Evolutionary conservation across 805 yeast species (phyloP), one percentile per base, ranked within the genome.

Genomic region (Kodamaea leandrae): DNA sequence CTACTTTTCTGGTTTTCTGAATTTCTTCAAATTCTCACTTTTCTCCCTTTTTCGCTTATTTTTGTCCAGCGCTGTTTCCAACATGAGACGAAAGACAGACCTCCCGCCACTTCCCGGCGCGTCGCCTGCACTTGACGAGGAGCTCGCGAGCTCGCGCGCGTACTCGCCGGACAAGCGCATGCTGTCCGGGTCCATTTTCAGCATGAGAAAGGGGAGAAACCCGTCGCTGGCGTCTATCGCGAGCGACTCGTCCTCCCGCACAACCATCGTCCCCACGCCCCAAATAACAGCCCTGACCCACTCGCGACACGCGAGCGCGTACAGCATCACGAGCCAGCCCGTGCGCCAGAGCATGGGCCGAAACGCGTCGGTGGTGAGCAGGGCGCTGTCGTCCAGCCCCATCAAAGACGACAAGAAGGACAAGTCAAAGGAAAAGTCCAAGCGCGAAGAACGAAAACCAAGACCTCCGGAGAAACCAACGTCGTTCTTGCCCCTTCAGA

Each of bases 401-500:
- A n/a, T n/a, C n/a, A n/a, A n/a, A n/a, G n/a, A n/a, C n/a, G n/a
- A n/a, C n/a, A n/a, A n/a, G n/a, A n/a, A n/a, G n/a, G n/a, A 21
- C 27, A 40, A 17, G 13, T 48, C 61, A 34, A 49, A 25, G 14
- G 6, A 7, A 25, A 25, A 6, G 13, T 5, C 32, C 18, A 6
- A 14, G 28, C 28, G 13, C 28, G 13, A 5, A n/a, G 28, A n/a
- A n/a, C n/a, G n/a, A n/a, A 8, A 9, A 25, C 28, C 16, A 5
- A n/a, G 17, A n/a, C 17, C 7, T 8, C 16, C 8, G 32, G 17
- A 10, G n/a, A n/a, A n/a, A n/a, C n/a, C n/a, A n/a, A n/a, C n/a
- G n/a, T n/a, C n/a, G 9, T 60, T 62, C 46, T 39, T 37, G 9
- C n/a, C n/a, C n/a, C 60, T 86, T 36, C 90, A 85, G 39, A 82